A percentile compares a stretch with the other conserved stretches of the same genome.
Conservation (phyloP, 1,284 basidiomycete species). For the Naganishia sp. region DNA sequence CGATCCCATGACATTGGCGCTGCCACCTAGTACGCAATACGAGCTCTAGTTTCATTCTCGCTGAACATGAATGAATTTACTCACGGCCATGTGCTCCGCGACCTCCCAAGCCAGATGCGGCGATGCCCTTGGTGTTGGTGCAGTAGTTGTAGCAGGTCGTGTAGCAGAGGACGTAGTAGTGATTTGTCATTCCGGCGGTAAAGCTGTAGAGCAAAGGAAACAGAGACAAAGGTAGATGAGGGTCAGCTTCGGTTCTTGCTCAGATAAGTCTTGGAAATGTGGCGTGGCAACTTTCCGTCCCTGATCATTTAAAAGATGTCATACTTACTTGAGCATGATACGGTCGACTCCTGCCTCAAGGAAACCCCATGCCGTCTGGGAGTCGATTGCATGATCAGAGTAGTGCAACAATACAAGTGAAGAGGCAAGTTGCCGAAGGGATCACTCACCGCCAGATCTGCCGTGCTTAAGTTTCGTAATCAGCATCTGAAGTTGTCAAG, state of each 20-base stretch:
- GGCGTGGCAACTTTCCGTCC: too few species aligned
- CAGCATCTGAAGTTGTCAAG: neutral
- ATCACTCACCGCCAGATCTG: slow-evolving; percentile 11
- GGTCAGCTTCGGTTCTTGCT: too few species aligned
- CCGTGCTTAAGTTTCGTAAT: neutral
- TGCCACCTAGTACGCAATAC: slow-evolving; percentile 56
- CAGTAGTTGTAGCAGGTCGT: slow-evolving; percentile 97
- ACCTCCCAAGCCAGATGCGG: slow-evolving; percentile 52
- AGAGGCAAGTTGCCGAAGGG: too few species aligned
- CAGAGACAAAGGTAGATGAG: slow-evolving; percentile 22
- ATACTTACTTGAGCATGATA: slow-evolving; percentile 61
- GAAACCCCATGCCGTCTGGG: slow-evolving; percentile 80
- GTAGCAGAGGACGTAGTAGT: slow-evolving; percentile 90
- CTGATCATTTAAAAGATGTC: slow-evolving; percentile 18
- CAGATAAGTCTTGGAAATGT: too few species aligned
- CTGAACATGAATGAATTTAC: neutral
- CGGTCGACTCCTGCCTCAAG: slow-evolving; percentile 87
- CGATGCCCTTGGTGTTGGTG: slow-evolving; percentile 76
- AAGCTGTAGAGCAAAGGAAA: slow-evolving; percentile 56
- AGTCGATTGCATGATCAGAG: neutral
- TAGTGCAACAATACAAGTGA: neutral
- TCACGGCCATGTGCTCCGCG: slow-evolving; percentile 2
- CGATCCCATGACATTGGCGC: slow-evolving; percentile 91
- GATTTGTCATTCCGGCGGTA: slow-evolving; percentile 84
- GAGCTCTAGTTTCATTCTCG: neutral